A percentile compares a stretch with the other conserved stretches of the same genome.
These are phyloP conservation scores for Hygrocybe punicea DNA, from an alignment of 768 basidiomycete species.

Conservation along the genomic window DNA sequence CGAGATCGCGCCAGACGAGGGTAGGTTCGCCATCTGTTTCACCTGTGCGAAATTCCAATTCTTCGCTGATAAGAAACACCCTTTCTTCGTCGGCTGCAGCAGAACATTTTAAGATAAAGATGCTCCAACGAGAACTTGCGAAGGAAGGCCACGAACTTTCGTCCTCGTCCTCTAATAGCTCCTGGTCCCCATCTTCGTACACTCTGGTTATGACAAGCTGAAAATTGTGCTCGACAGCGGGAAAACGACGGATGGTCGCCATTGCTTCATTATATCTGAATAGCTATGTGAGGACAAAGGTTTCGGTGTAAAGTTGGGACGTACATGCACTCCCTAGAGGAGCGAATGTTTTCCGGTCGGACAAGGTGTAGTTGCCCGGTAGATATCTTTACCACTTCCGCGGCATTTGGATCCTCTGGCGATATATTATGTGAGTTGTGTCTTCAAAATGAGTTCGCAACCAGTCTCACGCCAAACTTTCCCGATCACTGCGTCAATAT, in stretches of 20 bases:
- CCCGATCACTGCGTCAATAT: slow-evolving; percentile 63
- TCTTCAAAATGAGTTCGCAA: neutral
- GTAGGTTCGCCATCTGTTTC: slow-evolving; percentile 72
- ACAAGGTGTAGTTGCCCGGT: slow-evolving; percentile 89
- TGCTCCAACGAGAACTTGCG: neutral
- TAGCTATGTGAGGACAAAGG: neutral
- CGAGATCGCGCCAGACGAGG: slow-evolving; percentile 88
- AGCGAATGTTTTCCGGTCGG: slow-evolving; percentile 85
- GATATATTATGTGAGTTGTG: slow-evolving; percentile 23
- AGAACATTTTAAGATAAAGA: neutral
- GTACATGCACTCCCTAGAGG: slow-evolving; percentile 96
- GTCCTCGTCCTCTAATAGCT: slow-evolving; percentile 90
- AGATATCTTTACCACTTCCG: slow-evolving; percentile 92
- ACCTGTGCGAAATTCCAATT: slow-evolving; percentile 80
- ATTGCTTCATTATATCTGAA: slow-evolving; percentile 92
- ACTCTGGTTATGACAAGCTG: slow-evolving; percentile 95
- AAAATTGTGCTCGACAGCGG: slow-evolving; percentile 72
- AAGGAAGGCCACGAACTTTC: slow-evolving; percentile 54
- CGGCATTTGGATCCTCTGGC: slow-evolving; percentile 87
- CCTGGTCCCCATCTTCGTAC: slow-evolving; percentile 95
- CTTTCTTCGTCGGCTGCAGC: slow-evolving; percentile 85
- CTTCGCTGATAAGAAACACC: slow-evolving; percentile 86
- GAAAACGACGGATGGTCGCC: slow-evolving; percentile 84
- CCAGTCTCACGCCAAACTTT: slow-evolving; percentile 88
- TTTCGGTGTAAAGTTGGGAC: slow-evolving; percentile 27